Base-by-base conservation (phyloP, 441 rosid genomes). In the Erodium trifolium region DNA sequence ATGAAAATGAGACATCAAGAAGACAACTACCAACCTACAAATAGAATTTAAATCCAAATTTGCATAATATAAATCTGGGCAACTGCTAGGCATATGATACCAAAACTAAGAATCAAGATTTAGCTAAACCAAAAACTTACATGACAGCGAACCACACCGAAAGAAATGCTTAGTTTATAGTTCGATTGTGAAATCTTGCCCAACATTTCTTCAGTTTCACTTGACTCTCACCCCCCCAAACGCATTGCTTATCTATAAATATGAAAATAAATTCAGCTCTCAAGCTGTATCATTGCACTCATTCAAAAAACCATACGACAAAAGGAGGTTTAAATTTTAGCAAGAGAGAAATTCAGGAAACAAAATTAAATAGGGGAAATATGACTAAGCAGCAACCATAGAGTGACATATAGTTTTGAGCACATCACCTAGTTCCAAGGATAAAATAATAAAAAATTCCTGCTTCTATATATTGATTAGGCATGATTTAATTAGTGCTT, bases 201-300 rank as follows among this genome's bases (percentile, higher is more conserved):
- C 53, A 47, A 47, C 53, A 47, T 47, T 47, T 47, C 53, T 47
- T 47, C 53, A 47, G 53, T 47, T 47, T 47, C 53, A 47, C 53
- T 47, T 47, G 53, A 47, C 53, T 47, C 53, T 13, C 53, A 12
- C 11, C 53, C 53, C 53, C 53, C 14, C 12, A 47, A 47, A 47
- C 10, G 53, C 53, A 47, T 47, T 47, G 53, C 53, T 47, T 47
- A 13, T 47, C 53, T 47, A 47, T 11, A 10, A 47, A 47, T 2
- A 47, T 47, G 53, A 47, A 47, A 47, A 47, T 47, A 13, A 47
- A 10, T 47, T 47, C 53, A 47, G 53, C 14, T 47, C 14, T 12
- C 53, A 47, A 12, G 53, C 53, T 11, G 53, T 12, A 47, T 47
- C 53, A 12, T 13, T 47, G n/a, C 14, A 47, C 14, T 47, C 53